A percentile compares a stretch with the other conserved stretches of the same genome.
Evolutionary conservation across 1,139 yeast genomes (phyloP).

Genomic region (Geotrichum bryndzae): DNA sequence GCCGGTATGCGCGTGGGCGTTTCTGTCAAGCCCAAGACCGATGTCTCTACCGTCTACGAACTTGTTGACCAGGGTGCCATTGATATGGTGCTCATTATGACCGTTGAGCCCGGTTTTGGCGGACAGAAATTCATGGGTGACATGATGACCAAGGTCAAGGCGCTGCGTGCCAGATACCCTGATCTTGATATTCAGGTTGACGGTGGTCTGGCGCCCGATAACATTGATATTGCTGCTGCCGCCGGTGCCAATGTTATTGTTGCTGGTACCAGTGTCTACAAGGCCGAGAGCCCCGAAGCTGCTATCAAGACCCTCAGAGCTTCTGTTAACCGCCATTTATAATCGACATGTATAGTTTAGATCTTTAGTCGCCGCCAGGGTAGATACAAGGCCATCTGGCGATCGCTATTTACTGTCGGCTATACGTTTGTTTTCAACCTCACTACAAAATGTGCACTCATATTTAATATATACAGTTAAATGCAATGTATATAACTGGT

Average conservation of each 20-base stretch:
- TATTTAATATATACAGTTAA: background rate
- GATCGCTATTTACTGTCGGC: too few species aligned
- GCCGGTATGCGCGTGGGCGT: conserved; percentile 92
- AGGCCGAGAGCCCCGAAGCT: conserved; percentile 69
- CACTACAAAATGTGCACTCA: background rate
- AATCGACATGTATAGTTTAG: background rate
- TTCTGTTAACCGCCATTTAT: background rate
- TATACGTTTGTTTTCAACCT: background rate
- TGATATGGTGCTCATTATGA: conserved; percentile 94
- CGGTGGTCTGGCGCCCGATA: conserved; percentile 88
- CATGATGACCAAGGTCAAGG: conserved; percentile 93
- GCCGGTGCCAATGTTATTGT: conserved; percentile 98
- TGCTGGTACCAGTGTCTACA: conserved; percentile 93
- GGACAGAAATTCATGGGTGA: conserved; percentile 94
- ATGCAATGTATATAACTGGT: too few species aligned
- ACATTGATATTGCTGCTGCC: conserved; percentile 74
- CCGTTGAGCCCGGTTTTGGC: conserved; percentile 98
- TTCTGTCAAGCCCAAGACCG: conserved; percentile 91
- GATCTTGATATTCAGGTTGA: conserved; percentile 87
- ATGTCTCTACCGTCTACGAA: conserved; percentile 76
- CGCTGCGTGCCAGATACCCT: conserved; percentile 68
- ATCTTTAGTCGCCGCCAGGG: background rate
- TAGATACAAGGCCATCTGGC: too few species aligned
- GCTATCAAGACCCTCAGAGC: conserved; percentile 61
- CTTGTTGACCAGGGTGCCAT: conserved; percentile 44